phyloP scores from a whole-genome alignment of 768 basidiomycete species.

The Gloeostereum incarnatum region DNA sequence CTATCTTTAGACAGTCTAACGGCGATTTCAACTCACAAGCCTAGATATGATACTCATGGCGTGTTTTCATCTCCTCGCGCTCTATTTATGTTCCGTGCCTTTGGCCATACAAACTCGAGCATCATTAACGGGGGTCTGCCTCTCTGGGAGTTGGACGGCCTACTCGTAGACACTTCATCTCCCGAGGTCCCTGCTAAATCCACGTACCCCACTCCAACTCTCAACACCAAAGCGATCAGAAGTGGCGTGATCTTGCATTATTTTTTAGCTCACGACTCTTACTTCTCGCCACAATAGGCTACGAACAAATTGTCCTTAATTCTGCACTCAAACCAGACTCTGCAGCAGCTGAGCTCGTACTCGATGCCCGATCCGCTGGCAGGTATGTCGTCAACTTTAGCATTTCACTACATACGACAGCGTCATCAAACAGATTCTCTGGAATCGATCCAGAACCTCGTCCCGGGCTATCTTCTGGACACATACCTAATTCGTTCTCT shows the following conservation, averaged over 20 bases:
- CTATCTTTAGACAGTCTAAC: slow-evolving; percentile 2
- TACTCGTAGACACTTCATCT: slow-evolving; percentile 34
- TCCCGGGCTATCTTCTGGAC: slow-evolving; percentile 79
- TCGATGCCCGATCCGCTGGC: slow-evolving; percentile 83
- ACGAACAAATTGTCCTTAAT: slow-evolving; percentile 76
- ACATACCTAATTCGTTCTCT: slow-evolving; percentile 82
- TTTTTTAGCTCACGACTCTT: slow-evolving; percentile 5
- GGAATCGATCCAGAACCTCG: slow-evolving; percentile 87
- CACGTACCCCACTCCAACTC: slow-evolving; percentile 42
- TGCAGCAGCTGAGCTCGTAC: slow-evolving; percentile 52
- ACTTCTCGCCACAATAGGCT: slow-evolving; percentile 37
- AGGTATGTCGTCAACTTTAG: slow-evolving; percentile 36
- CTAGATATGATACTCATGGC: slow-evolving; percentile 83
- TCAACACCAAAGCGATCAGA: slow-evolving; percentile 42
- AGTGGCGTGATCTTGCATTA: slow-evolving; percentile 25
- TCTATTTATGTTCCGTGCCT: slow-evolving; percentile 88
- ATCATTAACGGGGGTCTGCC: slow-evolving; percentile 92
- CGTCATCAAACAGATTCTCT: slow-evolving; percentile 45
- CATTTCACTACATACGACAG: slow-evolving; percentile 1
- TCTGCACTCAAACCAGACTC: slow-evolving; percentile 36
- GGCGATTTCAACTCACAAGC: slow-evolving; percentile 6
- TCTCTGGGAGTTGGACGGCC: slow-evolving; percentile 63
- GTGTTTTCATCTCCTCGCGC: slow-evolving; percentile 91
- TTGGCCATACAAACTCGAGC: slow-evolving; percentile 81
- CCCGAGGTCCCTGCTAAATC: slow-evolving; percentile 17